Evolutionary conservation across 192 early-diverging fungal genomes (phyloP).

Genomic region (Podila verticillata): DNA sequence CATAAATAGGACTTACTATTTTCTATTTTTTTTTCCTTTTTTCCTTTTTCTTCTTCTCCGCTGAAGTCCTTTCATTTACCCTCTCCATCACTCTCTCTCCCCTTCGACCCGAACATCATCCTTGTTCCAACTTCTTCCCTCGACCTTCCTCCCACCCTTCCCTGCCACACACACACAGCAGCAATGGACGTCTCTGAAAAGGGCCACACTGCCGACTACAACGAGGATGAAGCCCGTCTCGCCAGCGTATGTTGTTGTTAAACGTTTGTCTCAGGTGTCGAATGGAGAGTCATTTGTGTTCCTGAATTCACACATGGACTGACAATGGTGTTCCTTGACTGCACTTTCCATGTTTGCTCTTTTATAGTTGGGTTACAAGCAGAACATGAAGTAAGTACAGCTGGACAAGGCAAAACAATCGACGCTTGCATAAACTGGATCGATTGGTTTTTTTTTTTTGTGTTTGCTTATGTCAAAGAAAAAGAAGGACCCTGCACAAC

Average conservation of each 20-base stretch:
- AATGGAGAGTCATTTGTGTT: not conserved
- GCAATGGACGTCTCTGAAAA: slow-evolving; percentile 40
- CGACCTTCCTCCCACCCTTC: not conserved
- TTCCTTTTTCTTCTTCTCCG: not conserved
- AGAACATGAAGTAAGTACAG: slow-evolving; percentile 47
- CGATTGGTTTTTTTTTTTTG: not conserved
- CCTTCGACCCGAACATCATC: no score
- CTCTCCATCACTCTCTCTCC: not conserved
- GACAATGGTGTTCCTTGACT: not conserved
- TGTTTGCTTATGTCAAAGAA: not conserved
- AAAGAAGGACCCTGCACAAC: not conserved
- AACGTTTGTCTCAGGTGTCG: no score
- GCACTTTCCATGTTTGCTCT: not conserved
- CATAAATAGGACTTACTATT: not conserved
- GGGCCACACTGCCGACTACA: slow-evolving; percentile 35
- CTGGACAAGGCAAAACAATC: not conserved
- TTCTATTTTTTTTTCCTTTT: not conserved
- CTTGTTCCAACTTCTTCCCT: not conserved
- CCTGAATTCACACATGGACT: not conserved
- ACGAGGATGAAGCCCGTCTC: slow-evolving; percentile 48
- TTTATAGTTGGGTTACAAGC: slow-evolving; percentile 42
- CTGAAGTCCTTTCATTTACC: not conserved
- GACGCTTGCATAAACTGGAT: not conserved
- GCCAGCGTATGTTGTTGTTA: slow-evolving; percentile 10
- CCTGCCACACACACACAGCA: not conserved